Percentiles rank a stretch among this genome's conserved stretches.
These are phyloP conservation scores for Podosphaera leucotricha DNA, from an alignment of 2,329 filamentous ascomycete species.

Conservation along the genomic window DNA sequence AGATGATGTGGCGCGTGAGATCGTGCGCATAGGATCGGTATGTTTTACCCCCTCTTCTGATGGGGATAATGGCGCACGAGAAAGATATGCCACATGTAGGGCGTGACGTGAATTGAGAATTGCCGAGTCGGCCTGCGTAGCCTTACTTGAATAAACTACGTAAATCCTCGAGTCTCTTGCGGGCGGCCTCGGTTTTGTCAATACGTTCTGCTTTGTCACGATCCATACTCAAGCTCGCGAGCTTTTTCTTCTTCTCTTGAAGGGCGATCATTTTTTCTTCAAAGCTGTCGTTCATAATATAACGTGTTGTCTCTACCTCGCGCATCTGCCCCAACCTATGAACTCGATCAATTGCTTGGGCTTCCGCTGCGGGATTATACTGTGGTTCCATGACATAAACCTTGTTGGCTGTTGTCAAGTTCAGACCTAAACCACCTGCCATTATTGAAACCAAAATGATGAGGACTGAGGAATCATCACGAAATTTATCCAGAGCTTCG, in stretches of 20 bases:
- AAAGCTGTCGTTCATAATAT: conserved; percentile 75
- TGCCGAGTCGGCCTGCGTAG: background rate
- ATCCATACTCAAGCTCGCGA: conserved; percentile 73
- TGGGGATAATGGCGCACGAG: no score
- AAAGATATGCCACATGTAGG: no score
- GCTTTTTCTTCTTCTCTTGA: conserved; percentile 76
- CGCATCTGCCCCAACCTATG: conserved; percentile 77
- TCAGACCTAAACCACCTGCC: conserved; percentile 77
- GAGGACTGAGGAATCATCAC: conserved; percentile 42
- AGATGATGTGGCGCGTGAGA: no score
- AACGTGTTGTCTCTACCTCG: conserved; percentile 67
- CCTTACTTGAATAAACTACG: conserved; percentile 27
- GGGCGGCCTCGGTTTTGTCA: conserved; percentile 15
- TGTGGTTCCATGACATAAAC: conserved; percentile 98
- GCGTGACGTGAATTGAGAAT: no score
- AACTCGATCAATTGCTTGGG: conserved; percentile 82
- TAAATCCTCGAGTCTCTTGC: conserved; percentile 29
- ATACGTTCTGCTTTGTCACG: conserved; percentile 18
- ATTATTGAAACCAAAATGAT: conserved; percentile 83
- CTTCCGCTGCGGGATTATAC: conserved; percentile 87
- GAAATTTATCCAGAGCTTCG: conserved; percentile 54
- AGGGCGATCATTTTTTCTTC: conserved; percentile 83
- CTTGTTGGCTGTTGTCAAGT: conserved; percentile 62
- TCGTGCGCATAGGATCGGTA: no score
- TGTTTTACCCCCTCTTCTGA: no score